Evolutionary conservation across 352 stramenopile species (phyloP).

Genomic region (Phytophthora hybrid): DNA sequence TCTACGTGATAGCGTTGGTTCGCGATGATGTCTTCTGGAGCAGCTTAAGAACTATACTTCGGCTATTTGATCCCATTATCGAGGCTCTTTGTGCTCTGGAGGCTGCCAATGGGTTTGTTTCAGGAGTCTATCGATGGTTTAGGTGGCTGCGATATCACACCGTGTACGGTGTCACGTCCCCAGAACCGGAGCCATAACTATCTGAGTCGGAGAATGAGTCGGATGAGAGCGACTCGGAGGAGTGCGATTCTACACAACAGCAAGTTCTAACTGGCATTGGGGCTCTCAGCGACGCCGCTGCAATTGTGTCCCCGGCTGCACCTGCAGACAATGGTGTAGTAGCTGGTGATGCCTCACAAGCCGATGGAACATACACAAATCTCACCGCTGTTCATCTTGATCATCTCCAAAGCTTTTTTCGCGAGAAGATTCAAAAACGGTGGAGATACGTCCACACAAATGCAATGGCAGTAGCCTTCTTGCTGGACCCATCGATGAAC

Average conservation of each 20-base stretch:
- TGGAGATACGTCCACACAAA: conserved; percentile 10
- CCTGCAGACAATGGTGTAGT: not conserved
- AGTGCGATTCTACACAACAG: not conserved
- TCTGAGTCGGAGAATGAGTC: not conserved
- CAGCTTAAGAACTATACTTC: conserved; percentile 13
- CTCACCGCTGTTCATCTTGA: conserved; percentile 5
- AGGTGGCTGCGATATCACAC: conserved; percentile 9
- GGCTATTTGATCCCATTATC: conserved; percentile 17
- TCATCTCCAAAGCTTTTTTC: conserved; percentile 10
- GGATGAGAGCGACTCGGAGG: not conserved
- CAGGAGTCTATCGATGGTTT: conserved; percentile 3
- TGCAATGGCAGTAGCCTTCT: conserved; percentile 1
- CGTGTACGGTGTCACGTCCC: conserved; percentile 4
- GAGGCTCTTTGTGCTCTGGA: not conserved
- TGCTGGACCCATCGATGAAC: conserved; percentile 2
- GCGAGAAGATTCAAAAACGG: conserved; percentile 10
- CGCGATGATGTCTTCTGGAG: too few species aligned
- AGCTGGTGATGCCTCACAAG: not conserved
- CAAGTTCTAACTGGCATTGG: too few species aligned
- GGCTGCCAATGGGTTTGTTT: conserved; percentile 12
- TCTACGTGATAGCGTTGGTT: conserved; percentile 1
- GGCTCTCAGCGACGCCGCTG: too few species aligned
- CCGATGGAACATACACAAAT: conserved; percentile 8
- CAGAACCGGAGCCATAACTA: not conserved
- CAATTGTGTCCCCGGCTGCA: too few species aligned